Base-by-base conservation (phyloP, 73 alveolate genomes). In the Blepharisma japonicum region DNA sequence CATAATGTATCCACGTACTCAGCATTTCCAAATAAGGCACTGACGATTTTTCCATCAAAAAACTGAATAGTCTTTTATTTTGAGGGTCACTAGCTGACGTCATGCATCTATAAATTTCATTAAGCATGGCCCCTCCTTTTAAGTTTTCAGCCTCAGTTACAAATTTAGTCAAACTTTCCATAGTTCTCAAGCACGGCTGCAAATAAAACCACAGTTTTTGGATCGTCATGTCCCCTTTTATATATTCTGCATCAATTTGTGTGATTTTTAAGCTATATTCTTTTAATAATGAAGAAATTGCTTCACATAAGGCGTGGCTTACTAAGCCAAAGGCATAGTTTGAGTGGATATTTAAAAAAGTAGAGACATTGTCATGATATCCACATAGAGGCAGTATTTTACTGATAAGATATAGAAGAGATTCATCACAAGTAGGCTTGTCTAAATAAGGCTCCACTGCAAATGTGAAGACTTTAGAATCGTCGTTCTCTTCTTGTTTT, bases 21-120 rank as follows among this genome's bases (percentile, higher is more conserved):
- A 96, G 87, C 87, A 96, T 96, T 66, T 92, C 90, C 20, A 96
- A 86, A 86, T 89, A 96, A 0, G 99, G 99, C 50, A 82, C 91
- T 9, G 95, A 87, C 25, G 98, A 85, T 91, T 93, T 94, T 68
- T 91, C 96, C 56, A 94, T 80, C 76, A 94, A 79, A 84, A 82
- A 94, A 77, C 83, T 81, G 78, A 91, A 94, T 74, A 94, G 83
- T 38, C 88, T 90, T 70, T 86, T 88, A 27, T 90, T 85, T 61
- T 86, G 83, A 21, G 90, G 83, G 68, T 94, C 98, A 55, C 88
- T 79, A 68, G 94, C 88, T 71, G 88, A 91, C 53, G 87, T 80
- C 87, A 81, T 90, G 68, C 88, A 70, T 6, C 90, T 86, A 79
- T 91, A 94, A 49, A 94, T 88, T 23, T 87, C 87, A 86, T 91